Evolutionary conservation across 176 grass and related monocot species (phyloP), one percentile per base, ranked within the genome.

Genomic region (Eragrostis nindensis): DNA sequence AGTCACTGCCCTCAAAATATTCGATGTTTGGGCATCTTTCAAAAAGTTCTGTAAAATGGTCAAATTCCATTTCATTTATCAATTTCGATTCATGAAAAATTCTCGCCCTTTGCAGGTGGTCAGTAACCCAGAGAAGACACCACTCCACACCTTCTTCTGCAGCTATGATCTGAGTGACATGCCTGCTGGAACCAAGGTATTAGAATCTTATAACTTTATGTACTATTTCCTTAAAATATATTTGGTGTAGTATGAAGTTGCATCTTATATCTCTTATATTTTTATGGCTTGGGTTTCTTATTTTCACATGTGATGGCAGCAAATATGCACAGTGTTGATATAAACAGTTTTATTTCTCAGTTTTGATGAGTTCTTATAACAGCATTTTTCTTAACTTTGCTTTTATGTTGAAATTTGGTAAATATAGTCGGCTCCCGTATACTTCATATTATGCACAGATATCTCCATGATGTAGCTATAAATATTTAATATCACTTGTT

Each of bases 131-230:
- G 96, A 99, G 83, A 95, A 85, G 82, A 99, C 96, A 50, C 96
- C 96, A 39, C 84, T 99, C 29, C 92, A 99, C 56, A 95, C 96
- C n/a, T 99, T 99, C 77, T 93, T 99, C 47, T 99, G 90, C 86
- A 93, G 86, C 69, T 99, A 99, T 86, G 92, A 99, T 95, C 85
- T 99, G 79, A 95, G 78, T 85, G 92, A 94, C 84, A 99, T 99
- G 96, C 96, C 96, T 84, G 78, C 90, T 89, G 92, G 92, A 92
- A 99, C 90, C 63, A 99, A 99, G 96, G 96, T 99, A 83, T 57
- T 45, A 47, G 22, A 82, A 79, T 68, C 71, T 66, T 66, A 25
- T 74, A 42, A 61, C 39, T 43, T 43, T 46, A 43, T n/a, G n/a
- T 36, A 66, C 38, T 85, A 73, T 45, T 69, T 0, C n/a, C 47